Conservation (phyloP, 2,329 filamentous ascomycete genomes). For the Colletotrichum tropicicola region DNA sequence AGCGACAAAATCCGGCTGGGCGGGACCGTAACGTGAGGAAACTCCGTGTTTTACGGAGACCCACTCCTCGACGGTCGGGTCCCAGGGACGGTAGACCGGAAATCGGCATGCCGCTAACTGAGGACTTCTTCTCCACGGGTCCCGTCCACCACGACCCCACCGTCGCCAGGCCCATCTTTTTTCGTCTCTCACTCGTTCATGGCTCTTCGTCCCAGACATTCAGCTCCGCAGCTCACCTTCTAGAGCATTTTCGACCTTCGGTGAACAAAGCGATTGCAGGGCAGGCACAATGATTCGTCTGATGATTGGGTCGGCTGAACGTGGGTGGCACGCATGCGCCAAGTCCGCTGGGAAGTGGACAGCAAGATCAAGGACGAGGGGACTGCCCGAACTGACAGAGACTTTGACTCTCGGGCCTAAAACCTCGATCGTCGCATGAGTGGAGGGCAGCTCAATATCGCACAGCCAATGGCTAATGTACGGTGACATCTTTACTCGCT, state of each 20-base stretch:
- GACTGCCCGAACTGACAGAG: not conserved
- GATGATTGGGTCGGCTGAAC: slow-evolving; percentile 20
- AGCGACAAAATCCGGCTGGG: not conserved
- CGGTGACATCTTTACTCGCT: slow-evolving; percentile 18
- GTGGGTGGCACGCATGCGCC: slow-evolving; percentile 17
- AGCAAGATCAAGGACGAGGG: not conserved
- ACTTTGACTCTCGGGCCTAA: slow-evolving; percentile 11
- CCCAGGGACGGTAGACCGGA: slow-evolving; percentile 8
- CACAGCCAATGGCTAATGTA: slow-evolving; percentile 21
- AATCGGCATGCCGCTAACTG: slow-evolving; percentile 20
- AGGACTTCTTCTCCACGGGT: slow-evolving; percentile 2
- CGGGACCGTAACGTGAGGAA: slow-evolving; percentile 19
- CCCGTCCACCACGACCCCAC: not conserved
- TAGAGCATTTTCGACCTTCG: slow-evolving; percentile 7
- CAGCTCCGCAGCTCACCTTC: not conserved
- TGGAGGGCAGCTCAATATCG: slow-evolving; percentile 20
- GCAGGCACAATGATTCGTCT: not conserved
- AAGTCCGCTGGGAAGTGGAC: not conserved
- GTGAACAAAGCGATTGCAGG: not conserved
- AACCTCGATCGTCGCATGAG: slow-evolving; percentile 27
- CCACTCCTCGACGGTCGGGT: slow-evolving; percentile 12
- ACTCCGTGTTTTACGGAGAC: slow-evolving; percentile 24
- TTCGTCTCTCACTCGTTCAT: not conserved
- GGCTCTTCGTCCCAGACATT: not conserved
- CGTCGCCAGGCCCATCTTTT: not conserved